Conservation (phyloP, 2,329 filamentous ascomycete species). For the Iodosphaeria phyllophila region DNA sequence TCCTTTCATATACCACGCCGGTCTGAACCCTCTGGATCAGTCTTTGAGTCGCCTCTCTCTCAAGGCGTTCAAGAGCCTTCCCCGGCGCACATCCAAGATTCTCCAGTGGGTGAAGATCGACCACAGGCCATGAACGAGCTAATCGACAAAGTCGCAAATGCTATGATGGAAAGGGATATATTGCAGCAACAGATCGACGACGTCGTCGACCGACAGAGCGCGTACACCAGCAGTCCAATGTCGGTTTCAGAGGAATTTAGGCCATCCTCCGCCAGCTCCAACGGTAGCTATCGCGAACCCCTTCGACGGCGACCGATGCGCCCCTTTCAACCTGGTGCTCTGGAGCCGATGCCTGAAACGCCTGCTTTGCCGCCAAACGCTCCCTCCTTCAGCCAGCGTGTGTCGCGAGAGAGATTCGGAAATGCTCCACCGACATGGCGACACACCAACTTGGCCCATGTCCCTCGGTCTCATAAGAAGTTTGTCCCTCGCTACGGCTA, state of each 20-base stretch:
- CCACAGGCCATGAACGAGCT: slow-evolving; percentile 27
- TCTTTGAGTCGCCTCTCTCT: slow-evolving; percentile 13
- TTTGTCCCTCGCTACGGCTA: slow-evolving; percentile 7
- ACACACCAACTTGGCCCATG: no score
- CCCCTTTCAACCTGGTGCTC: slow-evolving; percentile 13
- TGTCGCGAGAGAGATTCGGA: no score
- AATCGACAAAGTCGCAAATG: slow-evolving; percentile 34
- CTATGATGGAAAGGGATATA: slow-evolving; percentile 38
- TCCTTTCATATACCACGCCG: slow-evolving; percentile 37
- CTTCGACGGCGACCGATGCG: no score
- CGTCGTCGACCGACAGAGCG: slow-evolving; percentile 38
- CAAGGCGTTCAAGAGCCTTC: slow-evolving; percentile 21
- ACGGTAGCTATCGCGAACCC: no score
- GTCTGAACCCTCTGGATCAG: slow-evolving; percentile 15
- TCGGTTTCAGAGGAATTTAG: slow-evolving; percentile 20
- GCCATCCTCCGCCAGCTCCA: not conserved
- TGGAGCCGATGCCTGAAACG: slow-evolving; percentile 34
- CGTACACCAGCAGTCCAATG: slow-evolving; percentile 34
- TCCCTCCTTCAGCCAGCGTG: slow-evolving; percentile 36
- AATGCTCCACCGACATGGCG: no score
- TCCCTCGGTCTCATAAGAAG: no score
- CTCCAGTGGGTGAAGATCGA: slow-evolving; percentile 16
- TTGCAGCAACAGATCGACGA: slow-evolving; percentile 41
- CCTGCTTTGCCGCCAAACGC: slow-evolving; percentile 36
- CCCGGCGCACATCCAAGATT: slow-evolving; percentile 24